Evolutionary conservation across 495 filamentous ascomycete species (phyloP).

Genomic region (Podospora comata): DNA sequence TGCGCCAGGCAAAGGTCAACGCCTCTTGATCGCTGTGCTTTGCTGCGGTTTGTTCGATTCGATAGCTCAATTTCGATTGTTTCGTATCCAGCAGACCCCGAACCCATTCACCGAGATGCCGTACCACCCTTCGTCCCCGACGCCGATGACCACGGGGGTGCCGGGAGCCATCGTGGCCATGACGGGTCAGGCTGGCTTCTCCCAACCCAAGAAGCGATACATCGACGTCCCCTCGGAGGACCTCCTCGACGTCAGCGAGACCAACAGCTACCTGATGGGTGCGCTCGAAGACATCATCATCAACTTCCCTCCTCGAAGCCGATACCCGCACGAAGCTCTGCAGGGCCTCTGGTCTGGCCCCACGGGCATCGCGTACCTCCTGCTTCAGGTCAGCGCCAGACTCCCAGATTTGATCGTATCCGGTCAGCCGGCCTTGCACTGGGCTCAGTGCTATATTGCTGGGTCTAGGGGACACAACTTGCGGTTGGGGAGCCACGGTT

Average conservation of each 20-base stretch:
- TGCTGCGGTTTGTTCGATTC: no score
- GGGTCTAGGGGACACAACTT: slow-evolving; percentile 40
- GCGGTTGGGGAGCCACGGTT: slow-evolving; percentile 34
- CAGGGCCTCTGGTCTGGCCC: slow-evolving; percentile 58
- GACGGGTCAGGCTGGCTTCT: background rate
- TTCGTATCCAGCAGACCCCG: background rate
- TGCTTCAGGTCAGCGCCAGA: slow-evolving; percentile 48
- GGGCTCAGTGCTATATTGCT: slow-evolving; percentile 49
- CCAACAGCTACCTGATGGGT: slow-evolving; percentile 19
- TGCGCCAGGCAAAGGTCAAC: background rate
- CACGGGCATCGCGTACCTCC: slow-evolving; percentile 57
- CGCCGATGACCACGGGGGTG: background rate
- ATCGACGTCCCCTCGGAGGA: slow-evolving; percentile 12
- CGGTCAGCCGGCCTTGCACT: slow-evolving; percentile 42
- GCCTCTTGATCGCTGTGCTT: background rate
- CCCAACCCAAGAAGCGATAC: slow-evolving; percentile 10
- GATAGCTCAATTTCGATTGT: no score
- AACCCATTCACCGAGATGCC: background rate
- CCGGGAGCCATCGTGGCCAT: background rate
- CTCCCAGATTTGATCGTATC: slow-evolving; percentile 48
- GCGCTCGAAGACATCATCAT: slow-evolving; percentile 36
- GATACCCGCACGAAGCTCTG: slow-evolving; percentile 29
- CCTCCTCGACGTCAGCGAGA: slow-evolving; percentile 20
- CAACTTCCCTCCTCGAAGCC: slow-evolving; percentile 30
- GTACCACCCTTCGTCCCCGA: background rate